Base-by-base conservation (phyloP, 1,139 yeast species). In the Nakaseomyces kungkrabaensis region DNA sequence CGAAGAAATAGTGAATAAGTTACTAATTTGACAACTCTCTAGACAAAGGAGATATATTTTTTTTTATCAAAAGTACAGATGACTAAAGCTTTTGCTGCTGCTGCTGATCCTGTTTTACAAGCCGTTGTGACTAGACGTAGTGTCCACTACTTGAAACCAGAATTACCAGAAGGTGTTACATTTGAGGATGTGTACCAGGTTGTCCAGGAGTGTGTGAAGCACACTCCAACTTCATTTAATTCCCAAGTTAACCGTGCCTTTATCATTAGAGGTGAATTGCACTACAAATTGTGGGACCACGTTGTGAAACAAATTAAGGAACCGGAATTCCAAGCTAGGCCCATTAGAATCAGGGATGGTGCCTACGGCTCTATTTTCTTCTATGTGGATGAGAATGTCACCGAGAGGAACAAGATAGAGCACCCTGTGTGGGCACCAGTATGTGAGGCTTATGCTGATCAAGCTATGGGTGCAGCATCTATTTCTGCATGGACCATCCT, bases 171-270 rank as follows among this genome's bases (percentile, higher is more conserved):
- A 27, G 67, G 66, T 45, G 67, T 68, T 52, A 55, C 67, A 40
- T 52, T 67, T 42, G 57, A 57, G 10, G 62, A 68, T 48, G 54
- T 69, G 31, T 66, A 62, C 55, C 51, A 50, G 4, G 52, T 64
- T 27, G 66, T 68, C 22, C 68, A 66, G 55, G 53, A 59, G 26
- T 58, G 67, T 34, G 64, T 69, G 46, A 68, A 67, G 56, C 55
- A 69, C 58, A 66, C 68, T 9, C 74, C 74, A 59, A 68, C 73
- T 34, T 61, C 72, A n/a, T 69, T 69, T 68, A 72, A 72, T 67
- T 68, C 70, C 43, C 76, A 72, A 60, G 62, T 70, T 43, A 60
- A 67, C 56, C 66, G 75, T 43, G 72, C 72, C 11, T 56, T 67
- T 26, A 59, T 70, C 52, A 45, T 70, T 37, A 63, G 62, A 51